Base-by-base conservation (phyloP, 306 rosid genomes). In the Cyclanthera cordifolia region DNA sequence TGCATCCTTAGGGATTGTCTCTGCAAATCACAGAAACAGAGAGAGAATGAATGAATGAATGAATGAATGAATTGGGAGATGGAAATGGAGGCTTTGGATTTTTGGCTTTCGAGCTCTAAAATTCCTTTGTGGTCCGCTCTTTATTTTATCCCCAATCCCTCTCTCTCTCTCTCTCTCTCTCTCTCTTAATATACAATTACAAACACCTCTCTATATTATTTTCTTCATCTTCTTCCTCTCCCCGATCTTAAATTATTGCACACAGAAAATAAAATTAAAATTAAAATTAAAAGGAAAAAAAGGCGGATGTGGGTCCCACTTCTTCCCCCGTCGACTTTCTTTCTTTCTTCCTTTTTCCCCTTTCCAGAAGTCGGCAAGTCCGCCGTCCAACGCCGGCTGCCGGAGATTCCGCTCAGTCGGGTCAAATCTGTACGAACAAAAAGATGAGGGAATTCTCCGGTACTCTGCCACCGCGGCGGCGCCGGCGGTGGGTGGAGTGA, bases 11-110 rank as follows among this genome's bases (percentile, higher is more conserved):
- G n/a, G n/a, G n/a, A n/a, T n/a, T n/a, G n/a, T n/a, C n/a, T 48
- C 85, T 74, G 90, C 85, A 83, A 84, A 86, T 87, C 86, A 87
- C 77, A 73, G 76, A 53, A 23, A 51, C 61, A 72, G 53, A 45
- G 52, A 81, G 69, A 63, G 83, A 64, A 59, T 67, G 71, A 55
- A 27, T 25, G 66, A 30, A 48, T 48, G 52, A 48, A 48, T 16
- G 52, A 48, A 34, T 34, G 41, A 37, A 37, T 37, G 43, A 37
- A 37, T 5, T 10, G 8, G 43, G 43, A 76, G 66, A 81, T 75
- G 55, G 68, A 39, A 39, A 37, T 37, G 84, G 83, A 86, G 85
- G 47, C 30, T 71, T 71, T 71, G 74, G 77, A 79, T 82, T 79
- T 79, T 83, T 10, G 85, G 71, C 84, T 63, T 82, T 81, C 78